A percentile compares a stretch with the other conserved stretches of the same genome.
Evolutionary conservation across 805 yeast genomes (phyloP).

Genomic region (Saccharomycopsis guyanensis): DNA sequence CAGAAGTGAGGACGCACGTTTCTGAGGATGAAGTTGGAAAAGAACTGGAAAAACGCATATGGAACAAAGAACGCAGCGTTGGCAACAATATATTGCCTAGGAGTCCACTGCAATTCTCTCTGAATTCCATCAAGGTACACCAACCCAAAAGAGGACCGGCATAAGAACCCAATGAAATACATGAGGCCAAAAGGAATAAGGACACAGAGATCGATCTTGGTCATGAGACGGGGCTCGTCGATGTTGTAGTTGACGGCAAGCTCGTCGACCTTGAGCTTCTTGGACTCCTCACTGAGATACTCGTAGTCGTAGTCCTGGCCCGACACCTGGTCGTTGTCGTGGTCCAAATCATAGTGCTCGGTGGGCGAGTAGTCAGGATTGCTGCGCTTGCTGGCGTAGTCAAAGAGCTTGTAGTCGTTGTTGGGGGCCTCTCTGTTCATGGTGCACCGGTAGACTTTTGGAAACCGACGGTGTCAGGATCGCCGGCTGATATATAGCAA

Average conservation of each 20-base stretch:
- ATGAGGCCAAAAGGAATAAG: conserved; percentile 63
- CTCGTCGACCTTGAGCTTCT: conserved; percentile 21
- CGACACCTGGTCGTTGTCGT: neutral
- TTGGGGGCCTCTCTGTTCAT: neutral
- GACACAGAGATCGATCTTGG: conserved; percentile 56
- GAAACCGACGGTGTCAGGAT: too few relatives aligned
- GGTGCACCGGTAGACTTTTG: too few relatives aligned
- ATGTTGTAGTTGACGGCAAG: conserved; percentile 40
- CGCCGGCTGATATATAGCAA: too few relatives aligned
- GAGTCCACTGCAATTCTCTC: conserved; percentile 42
- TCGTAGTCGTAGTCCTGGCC: neutral
- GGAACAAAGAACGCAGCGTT: conserved; percentile 66
- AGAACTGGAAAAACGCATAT: conserved; percentile 46
- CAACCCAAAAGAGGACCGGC: conserved; percentile 66
- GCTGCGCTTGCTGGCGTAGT: neutral
- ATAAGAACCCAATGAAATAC: conserved; percentile 62
- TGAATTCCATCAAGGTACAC: conserved; percentile 60
- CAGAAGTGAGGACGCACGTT: conserved; percentile 54
- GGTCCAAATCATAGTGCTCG: neutral
- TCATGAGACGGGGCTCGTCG: conserved; percentile 45
- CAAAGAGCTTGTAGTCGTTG: neutral
- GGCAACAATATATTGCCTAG: conserved; percentile 54
- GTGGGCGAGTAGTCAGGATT: neutral
- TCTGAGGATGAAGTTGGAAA: conserved; percentile 55
- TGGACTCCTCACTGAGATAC: conserved; percentile 1